Base-by-base conservation (phyloP, 257 asterid genomes). In the Petunia axillaris region DNA sequence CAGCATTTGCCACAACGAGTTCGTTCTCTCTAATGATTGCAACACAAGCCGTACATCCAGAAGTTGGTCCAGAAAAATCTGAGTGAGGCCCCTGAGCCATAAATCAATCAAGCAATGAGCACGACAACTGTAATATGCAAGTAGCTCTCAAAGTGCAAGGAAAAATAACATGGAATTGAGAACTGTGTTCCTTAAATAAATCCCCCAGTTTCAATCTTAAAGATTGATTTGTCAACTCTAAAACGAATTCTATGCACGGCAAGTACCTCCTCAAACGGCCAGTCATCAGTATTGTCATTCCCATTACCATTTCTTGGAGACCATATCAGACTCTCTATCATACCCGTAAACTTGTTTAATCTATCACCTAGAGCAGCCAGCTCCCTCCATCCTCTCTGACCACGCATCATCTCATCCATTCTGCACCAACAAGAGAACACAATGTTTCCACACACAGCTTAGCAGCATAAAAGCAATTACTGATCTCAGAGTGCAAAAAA, bases 391-490 rank as follows among this genome's bases (percentile, higher is more conserved):
- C 99, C 99, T 83, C 97, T 92, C 86, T 95, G 98, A 15, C 99
- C 99, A 62, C 92, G 91, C 99, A 95, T 95, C 99, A 95, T 95
- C 89, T 95, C 99, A 91, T 95, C 99, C 99, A 95, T 95, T 90
- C 99, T 95, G 90, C 90, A 89, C 66, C 79, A 77, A 35, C 53
- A 83, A 80, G 11, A 53, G 60, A 79, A 60, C 76, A 81, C 75
- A n/a, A 35, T 50, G 35, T 73, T 73, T 73, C 62, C 48, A 73
- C 62, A 71, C 60, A 50, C 46, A 35, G 78, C 62, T 50, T 73
- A 73, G 78, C 62, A 73, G 43, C 62, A 50, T 50, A 35, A 71
- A 62, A 73, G n/a, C 7, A 50, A 50, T 73, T 73, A 50, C 44
- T 50, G 46, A 73, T 73, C 46, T 35, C 14, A 50, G 25, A 73